Conservation (phyloP, 2,329 filamentous ascomycete genomes). For the Fusarium aywerte region DNA sequence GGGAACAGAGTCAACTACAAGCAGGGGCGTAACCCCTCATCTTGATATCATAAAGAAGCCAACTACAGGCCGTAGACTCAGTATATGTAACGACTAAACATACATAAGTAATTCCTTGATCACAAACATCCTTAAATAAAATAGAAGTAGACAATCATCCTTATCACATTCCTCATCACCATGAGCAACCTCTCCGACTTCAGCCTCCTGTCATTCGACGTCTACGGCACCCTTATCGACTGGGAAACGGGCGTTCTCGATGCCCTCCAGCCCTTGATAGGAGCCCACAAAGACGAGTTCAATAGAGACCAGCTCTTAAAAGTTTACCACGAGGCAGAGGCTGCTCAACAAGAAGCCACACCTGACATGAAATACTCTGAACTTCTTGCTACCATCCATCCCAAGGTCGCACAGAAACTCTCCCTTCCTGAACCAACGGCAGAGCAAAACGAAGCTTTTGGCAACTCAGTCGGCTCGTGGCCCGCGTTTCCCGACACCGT, state of each 20-base stretch:
- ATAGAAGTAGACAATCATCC: background rate
- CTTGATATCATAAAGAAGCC: background rate
- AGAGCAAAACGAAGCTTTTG: slow-evolving; percentile 61
- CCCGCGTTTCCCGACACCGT: slow-evolving; percentile 69
- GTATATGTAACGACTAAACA: slow-evolving; percentile 6
- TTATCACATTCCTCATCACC: background rate
- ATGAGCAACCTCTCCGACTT: slow-evolving; percentile 46
- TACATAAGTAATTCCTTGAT: background rate
- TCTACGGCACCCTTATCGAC: slow-evolving; percentile 84
- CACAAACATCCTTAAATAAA: background rate
- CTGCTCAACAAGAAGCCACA: slow-evolving; percentile 62
- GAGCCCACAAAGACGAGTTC: slow-evolving; percentile 46
- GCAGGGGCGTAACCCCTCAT: background rate
- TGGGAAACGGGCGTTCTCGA: slow-evolving; percentile 75
- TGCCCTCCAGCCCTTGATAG: slow-evolving; percentile 63
- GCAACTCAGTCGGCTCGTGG: slow-evolving; percentile 64
- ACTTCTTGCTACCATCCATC: slow-evolving; percentile 63
- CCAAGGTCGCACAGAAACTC: slow-evolving; percentile 58
- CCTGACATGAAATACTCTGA: slow-evolving; percentile 70
- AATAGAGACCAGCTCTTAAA: slow-evolving; percentile 55
- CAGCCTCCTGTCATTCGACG: slow-evolving; percentile 74
- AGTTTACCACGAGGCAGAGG: slow-evolving; percentile 58
- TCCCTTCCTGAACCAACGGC: slow-evolving; percentile 50
- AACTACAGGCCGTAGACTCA: background rate
- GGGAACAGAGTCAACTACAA: background rate